Evolutionary conservation across 2,329 filamentous ascomycete genomes (phyloP).

Genomic region (Fusarium nodosum): DNA sequence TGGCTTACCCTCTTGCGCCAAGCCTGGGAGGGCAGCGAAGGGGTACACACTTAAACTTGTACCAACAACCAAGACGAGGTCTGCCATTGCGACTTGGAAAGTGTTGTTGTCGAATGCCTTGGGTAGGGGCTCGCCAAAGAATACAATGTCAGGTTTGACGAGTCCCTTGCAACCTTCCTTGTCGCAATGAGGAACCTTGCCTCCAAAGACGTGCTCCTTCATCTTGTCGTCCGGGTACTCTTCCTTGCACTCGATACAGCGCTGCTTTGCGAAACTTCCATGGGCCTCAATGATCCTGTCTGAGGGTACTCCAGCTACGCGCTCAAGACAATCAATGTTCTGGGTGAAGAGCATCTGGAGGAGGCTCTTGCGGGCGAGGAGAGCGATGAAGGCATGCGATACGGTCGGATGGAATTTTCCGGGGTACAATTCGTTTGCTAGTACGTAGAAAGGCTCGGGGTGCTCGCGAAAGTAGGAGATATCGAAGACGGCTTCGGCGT

Average conservation of each 20-base stretch:
- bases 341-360: slow-evolving; percentile 93
- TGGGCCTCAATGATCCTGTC: slow-evolving; percentile 93
- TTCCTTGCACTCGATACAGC: slow-evolving; percentile 88
- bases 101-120: slow-evolving; percentile 54
- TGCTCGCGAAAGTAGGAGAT: slow-evolving; percentile 88
- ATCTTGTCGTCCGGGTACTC: slow-evolving; percentile 81
- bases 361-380: slow-evolving; percentile 83
- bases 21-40: slow-evolving; percentile 83
- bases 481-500: slow-evolving; percentile 94
- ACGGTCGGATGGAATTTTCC: slow-evolving; percentile 90
- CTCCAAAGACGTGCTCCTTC: slow-evolving; percentile 74
- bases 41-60: slow-evolving; percentile 90
- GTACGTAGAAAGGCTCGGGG: slow-evolving; percentile 89
- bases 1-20: slow-evolving; percentile 73
- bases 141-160: slow-evolving; percentile 95
- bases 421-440: slow-evolving; percentile 93
- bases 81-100: slow-evolving; percentile 70
- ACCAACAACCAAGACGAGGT: slow-evolving; percentile 87
- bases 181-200: slow-evolving; percentile 78
- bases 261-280: slow-evolving; percentile 91
- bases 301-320: slow-evolving; percentile 83
- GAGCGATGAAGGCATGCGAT: slow-evolving; percentile 87
- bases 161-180: slow-evolving; percentile 76
- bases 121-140: slow-evolving; percentile 82
- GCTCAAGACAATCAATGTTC: slow-evolving; percentile 96